Conservation (phyloP, 2,329 filamentous ascomycete species). For the Microdochium paspali region DNA sequence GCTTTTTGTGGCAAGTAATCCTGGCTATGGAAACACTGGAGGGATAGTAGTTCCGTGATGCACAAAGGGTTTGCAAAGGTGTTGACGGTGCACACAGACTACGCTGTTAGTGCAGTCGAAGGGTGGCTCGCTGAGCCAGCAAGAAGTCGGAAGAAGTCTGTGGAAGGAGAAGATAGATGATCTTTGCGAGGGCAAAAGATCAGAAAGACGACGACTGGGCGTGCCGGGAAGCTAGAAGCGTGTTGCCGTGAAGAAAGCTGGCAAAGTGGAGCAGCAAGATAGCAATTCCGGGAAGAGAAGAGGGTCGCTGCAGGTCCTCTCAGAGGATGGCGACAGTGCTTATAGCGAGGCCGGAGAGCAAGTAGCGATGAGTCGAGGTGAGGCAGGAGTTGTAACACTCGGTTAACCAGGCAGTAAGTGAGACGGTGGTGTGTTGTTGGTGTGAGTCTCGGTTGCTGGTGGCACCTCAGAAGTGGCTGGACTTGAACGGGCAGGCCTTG, state of each 20-base stretch:
- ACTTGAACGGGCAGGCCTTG: not conserved
- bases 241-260: not conserved
- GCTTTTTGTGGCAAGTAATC: not conserved
- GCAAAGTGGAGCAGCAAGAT: not conserved
- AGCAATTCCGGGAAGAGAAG: not conserved
- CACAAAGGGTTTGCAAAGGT: too few species aligned
- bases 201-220: not conserved
- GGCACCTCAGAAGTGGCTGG: not conserved
- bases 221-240: not conserved
- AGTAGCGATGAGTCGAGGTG: not conserved
- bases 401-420: not conserved
- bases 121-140: not conserved
- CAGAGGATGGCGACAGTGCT: not conserved
- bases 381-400: not conserved
- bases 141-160: too few species aligned
- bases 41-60: too few species aligned
- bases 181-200: not conserved
- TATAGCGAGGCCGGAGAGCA: not conserved
- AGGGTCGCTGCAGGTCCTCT: not conserved
- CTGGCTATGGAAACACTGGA: too few species aligned
- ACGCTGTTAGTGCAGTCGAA: not conserved
- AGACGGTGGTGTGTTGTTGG: not conserved
- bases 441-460: not conserved
- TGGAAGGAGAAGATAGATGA: not conserved
- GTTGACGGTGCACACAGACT: too few species aligned